Percentiles rank a stretch among this genome's conserved stretches.
Evolutionary conservation across 2,329 filamentous ascomycete species (phyloP).

Genomic region (Trichophyton rubrum): DNA sequence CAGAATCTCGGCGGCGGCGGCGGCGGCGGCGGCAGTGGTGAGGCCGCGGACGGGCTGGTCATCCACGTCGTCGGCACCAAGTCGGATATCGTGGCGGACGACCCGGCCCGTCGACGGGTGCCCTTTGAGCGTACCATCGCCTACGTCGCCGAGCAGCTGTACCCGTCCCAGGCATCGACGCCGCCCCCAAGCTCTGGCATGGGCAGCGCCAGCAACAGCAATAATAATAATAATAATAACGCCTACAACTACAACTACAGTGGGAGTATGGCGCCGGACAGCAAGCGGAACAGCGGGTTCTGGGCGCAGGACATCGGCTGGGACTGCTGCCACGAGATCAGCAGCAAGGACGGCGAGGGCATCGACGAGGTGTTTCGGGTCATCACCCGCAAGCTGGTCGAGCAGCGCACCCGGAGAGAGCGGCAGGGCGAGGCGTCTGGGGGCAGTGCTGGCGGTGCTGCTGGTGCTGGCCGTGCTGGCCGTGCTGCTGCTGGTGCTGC

Average conservation of each 20-base stretch:
- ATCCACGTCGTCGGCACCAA: slow-evolving; percentile 94
- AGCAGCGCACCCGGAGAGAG: slow-evolving; percentile 50
- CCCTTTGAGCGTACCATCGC: slow-evolving; percentile 92
- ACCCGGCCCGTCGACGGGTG: slow-evolving; percentile 66
- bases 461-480: too few species aligned
- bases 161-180: slow-evolving; percentile 54
- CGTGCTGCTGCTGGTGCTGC: slow-evolving; percentile 8
- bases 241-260: slow-evolving; percentile 16
- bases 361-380: slow-evolving; percentile 94
- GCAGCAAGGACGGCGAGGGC: slow-evolving; percentile 82
- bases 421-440: slow-evolving; percentile 35
- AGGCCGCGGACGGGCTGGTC: slow-evolving; percentile 41
- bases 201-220: slow-evolving; percentile 20
- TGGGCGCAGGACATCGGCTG: slow-evolving; percentile 91
- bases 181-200: slow-evolving; percentile 52
- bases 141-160: slow-evolving; percentile 85
- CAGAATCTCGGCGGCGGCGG: slow-evolving; percentile 46
- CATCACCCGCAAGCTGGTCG: slow-evolving; percentile 69
- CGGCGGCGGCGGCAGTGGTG: slow-evolving; percentile 37
- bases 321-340: slow-evolving; percentile 96
- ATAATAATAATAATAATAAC: slow-evolving; percentile 8
- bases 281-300: slow-evolving; percentile 37
- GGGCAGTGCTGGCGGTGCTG: slow-evolving; percentile 17
- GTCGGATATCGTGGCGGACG: slow-evolving; percentile 75
- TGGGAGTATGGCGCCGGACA: slow-evolving; percentile 20